Base-by-base conservation (phyloP, 208 protist genomes). In the Crithidia mellificae region DNA sequence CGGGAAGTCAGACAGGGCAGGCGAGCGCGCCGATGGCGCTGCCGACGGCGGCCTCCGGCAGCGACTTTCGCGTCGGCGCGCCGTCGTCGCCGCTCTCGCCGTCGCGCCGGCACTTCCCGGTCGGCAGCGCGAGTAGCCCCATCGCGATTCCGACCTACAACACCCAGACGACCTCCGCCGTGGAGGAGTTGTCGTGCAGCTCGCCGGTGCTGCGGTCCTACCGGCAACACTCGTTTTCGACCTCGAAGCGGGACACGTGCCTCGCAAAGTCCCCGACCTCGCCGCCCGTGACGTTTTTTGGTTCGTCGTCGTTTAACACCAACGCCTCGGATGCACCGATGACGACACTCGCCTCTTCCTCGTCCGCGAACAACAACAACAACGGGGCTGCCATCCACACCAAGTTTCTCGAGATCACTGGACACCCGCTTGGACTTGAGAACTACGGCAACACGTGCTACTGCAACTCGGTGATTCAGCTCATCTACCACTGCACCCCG, bases 361-460 rank as follows among this genome's bases (percentile, higher is more conserved):
- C 54, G 15, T 5, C 44, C n/a, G 41, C 15, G 8, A 17, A 2
- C n/a, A 15, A 15, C n/a, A 15, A 2, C n/a, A 15, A 4, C 41
- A 15, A 17, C 65, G 46, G 47, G 32, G 32, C 46, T 17, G 72
- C 58, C 4, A 74, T 88, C 44, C 83, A 94, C 77, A 77, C 69
- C 2, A 81, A 84, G 24, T 92, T 88, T 46, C 72, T 92, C 29
- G 86, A 90, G 64, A 92, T 92, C 64, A 85, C 77, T 39, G 83
- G 87, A 19, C 72, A 90, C 54, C 85, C 85, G 29, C 62, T 93
- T 27, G 92, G 90, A 7, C 63, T 97, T 12, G 87, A 95, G 72
- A 97, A 97, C 78, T 94, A 90, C 58, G 91, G 91, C 39, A 96
- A 94, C 76, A 96, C 88, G 12, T 97, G 93, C 73, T 97, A 96